Conservation (phyloP, 1,284 basidiomycete species). For the Exobasidium cylindrosporum region DNA sequence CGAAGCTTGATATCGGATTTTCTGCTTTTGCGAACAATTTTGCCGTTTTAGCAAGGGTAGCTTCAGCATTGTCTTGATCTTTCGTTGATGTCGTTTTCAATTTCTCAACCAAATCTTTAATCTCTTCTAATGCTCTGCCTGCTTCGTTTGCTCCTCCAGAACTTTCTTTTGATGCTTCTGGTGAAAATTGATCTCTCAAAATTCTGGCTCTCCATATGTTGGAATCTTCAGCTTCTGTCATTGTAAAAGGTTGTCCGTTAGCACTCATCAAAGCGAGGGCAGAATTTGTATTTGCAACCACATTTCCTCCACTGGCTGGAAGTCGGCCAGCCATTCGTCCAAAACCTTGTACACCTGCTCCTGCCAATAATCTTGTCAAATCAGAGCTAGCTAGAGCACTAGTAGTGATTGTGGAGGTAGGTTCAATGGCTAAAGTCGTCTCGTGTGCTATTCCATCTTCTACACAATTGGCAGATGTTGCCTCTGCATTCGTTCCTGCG, state of each 20-base stretch:
- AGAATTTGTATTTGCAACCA: neutral
- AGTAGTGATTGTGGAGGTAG: neutral
- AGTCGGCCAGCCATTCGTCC: neutral
- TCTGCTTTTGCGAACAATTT: conserved; percentile 70
- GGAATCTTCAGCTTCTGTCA: conserved; percentile 33
- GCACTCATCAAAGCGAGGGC: neutral
- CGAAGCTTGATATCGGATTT: conserved; percentile 85
- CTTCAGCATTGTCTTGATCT: conserved; percentile 62
- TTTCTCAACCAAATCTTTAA: conserved; percentile 31
- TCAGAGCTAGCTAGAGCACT: neutral
- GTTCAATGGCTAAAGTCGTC: neutral
- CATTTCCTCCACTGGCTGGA: neutral
- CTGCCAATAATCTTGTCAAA: conserved; percentile 1
- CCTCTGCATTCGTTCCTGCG: neutral
- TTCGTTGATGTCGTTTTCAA: conserved; percentile 27
- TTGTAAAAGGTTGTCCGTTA: conserved; percentile 1
- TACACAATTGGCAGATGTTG: neutral
- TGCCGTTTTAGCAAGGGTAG: conserved; percentile 70
- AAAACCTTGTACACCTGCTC: neutral
- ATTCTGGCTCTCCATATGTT: conserved; percentile 49
- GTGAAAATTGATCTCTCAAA: conserved; percentile 34
- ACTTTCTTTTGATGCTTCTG: conserved; percentile 23
- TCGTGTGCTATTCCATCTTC: no score
- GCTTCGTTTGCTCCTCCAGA: conserved; percentile 31
- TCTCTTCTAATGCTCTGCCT: conserved; percentile 38